Evolutionary conservation across 768 basidiomycete genomes (phyloP).

Genomic region (Lactarius psammicola): DNA sequence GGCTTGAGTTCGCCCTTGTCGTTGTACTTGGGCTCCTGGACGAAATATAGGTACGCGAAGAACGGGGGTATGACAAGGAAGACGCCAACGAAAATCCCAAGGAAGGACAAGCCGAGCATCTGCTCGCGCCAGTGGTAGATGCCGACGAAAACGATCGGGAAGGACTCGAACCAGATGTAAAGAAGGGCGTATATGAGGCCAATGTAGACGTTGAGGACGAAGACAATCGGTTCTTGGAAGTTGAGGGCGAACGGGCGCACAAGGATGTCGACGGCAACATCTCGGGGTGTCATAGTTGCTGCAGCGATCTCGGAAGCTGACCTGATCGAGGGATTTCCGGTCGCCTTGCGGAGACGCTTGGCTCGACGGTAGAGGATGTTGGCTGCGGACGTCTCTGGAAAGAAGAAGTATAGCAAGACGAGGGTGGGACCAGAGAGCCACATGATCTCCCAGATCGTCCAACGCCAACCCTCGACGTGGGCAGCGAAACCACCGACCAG

Average conservation of each 20-base stretch:
- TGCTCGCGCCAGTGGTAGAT: constrained; percentile 38
- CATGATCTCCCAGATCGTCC: constrained; percentile 39
- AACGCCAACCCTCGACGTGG: constrained; percentile 36
- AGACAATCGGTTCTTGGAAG: constrained; percentile 35
- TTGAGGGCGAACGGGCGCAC: constrained; percentile 36
- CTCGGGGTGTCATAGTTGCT: constrained; percentile 26
- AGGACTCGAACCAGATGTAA: constrained; percentile 39
- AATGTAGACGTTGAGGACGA: constrained; percentile 36
- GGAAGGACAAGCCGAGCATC: constrained; percentile 36
- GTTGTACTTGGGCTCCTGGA: constrained; percentile 27
- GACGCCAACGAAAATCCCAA: constrained; percentile 28
- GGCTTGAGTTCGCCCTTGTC: constrained; percentile 29
- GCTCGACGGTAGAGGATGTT: constrained; percentile 38
- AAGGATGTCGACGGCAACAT: constrained; percentile 32
- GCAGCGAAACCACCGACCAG: constrained; percentile 38
- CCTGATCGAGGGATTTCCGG: constrained; percentile 33
- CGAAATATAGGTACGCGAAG: constrained; percentile 27
- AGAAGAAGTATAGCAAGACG: constrained; percentile 34
- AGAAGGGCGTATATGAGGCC: constrained; percentile 37
- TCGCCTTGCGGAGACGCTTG: constrained; percentile 34
- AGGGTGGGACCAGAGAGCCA: constrained; percentile 36
- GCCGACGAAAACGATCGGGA: constrained; percentile 37
- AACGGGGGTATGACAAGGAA: constrained; percentile 22
- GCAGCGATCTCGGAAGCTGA: constrained; percentile 33
- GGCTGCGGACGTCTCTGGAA: constrained; percentile 35